These are phyloP conservation scores for Rhynchospora tenuis DNA, from an alignment of 176 grass and related monocot genomes.

Conservation along the genomic window DNA sequence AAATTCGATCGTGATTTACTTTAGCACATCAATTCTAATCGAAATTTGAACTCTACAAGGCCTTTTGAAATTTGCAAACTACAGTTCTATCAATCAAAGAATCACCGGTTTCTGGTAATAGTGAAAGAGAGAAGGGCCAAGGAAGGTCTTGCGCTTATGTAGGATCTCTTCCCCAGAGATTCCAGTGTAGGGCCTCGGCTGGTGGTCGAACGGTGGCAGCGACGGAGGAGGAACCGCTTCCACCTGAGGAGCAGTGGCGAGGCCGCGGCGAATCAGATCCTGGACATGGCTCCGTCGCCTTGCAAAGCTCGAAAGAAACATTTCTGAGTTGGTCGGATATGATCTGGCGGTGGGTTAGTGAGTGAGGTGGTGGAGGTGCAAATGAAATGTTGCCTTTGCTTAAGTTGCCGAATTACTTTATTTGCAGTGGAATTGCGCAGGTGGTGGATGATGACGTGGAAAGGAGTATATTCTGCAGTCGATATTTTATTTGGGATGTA, in stretches of 20 bases:
- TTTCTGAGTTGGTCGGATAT: not conserved
- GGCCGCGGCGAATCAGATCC: conserved; percentile 19
- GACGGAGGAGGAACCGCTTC: conserved; percentile 24
- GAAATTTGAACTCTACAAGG: not conserved
- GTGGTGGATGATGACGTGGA: conserved; percentile 23
- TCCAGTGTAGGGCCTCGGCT: conserved; percentile 50
- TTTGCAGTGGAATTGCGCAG: not conserved
- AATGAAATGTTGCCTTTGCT: no score
- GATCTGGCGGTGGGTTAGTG: not conserved
- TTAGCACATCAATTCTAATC: not conserved
- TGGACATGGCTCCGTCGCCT: conserved; percentile 13
- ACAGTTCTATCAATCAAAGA: not conserved
- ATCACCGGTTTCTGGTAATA: conserved; percentile 97
- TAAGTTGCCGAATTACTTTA: not conserved
- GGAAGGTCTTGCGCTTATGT: conserved; percentile 63
- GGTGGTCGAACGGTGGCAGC: conserved; percentile 75
- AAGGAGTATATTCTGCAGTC: conserved; percentile 4
- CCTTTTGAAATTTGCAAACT: not conserved
- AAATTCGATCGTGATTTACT: not conserved
- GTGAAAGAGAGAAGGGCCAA: conserved; percentile 87
- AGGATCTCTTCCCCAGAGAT: conserved; percentile 60
- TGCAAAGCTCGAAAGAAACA: conserved; percentile 25
- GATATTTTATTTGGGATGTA: not conserved
- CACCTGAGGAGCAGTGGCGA: conserved; percentile 26
- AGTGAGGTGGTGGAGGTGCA: not conserved